Conservation (phyloP, 2,329 filamentous ascomycete genomes). For the Stagonosporopsis cucurbitacearum region DNA sequence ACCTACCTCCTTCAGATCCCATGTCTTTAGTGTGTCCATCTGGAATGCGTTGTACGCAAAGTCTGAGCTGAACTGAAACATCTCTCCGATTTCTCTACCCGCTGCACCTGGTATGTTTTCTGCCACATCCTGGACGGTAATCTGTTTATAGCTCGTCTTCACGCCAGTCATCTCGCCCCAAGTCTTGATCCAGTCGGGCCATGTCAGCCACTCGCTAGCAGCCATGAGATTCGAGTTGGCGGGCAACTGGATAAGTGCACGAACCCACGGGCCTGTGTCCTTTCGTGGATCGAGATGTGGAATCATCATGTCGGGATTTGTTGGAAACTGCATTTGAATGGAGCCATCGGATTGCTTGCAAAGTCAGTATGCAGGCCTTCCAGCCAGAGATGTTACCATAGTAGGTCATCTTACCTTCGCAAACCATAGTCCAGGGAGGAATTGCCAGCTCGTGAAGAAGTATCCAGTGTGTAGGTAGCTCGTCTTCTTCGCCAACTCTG, state of each 20-base stretch:
- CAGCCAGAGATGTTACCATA: neutral
- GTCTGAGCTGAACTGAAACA: conserved; percentile 35
- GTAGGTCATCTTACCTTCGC: conserved; percentile 19
- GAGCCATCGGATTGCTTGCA: conserved; percentile 21
- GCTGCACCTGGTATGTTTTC: conserved; percentile 28
- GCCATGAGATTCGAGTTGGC: conserved; percentile 36
- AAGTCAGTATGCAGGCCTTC: neutral
- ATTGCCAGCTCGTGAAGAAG: conserved; percentile 31
- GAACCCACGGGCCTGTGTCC: conserved; percentile 28
- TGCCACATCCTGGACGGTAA: conserved; percentile 24
- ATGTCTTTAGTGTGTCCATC: conserved; percentile 15
- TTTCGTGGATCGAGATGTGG: conserved; percentile 23
- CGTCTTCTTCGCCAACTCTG: conserved; percentile 27
- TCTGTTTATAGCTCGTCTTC: conserved; percentile 27
- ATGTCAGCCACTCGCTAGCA: conserved; percentile 25
- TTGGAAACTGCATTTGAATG: conserved; percentile 27
- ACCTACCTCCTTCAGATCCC: conserved; percentile 22
- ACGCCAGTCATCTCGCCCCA: conserved; percentile 32
- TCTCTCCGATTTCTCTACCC: conserved; percentile 38
- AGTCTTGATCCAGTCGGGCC: conserved; percentile 28
- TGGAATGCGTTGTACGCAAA: conserved; percentile 45
- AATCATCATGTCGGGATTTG: conserved; percentile 15
- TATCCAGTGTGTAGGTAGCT: conserved; percentile 30
- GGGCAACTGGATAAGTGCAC: conserved; percentile 25
- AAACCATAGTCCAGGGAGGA: conserved; percentile 24